Percentiles rank a stretch among this genome's conserved stretches.
Conservation (phyloP, 2,329 filamentous ascomycete species). For the Aspergillus amoenus region DNA sequence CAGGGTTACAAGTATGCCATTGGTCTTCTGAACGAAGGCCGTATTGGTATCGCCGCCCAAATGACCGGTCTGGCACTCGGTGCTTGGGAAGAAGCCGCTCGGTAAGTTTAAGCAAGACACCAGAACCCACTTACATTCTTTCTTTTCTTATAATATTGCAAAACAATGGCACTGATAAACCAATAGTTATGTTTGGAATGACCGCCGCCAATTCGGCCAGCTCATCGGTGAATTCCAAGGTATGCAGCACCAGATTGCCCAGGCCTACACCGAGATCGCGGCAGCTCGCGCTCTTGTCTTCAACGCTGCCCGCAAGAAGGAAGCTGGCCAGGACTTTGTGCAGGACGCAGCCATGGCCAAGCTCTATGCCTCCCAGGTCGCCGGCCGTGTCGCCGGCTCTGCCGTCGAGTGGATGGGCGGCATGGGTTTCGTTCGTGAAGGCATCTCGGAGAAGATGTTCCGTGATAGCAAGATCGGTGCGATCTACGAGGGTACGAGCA, state of each 20-base stretch:
- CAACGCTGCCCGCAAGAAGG: slow-evolving; percentile 97
- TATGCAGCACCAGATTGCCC: slow-evolving; percentile 98
- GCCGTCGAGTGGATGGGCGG: slow-evolving; percentile 99
- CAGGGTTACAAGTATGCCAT: slow-evolving; percentile 99
- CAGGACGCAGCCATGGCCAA: slow-evolving; percentile 98
- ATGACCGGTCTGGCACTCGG: slow-evolving; percentile 97
- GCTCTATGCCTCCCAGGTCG: slow-evolving; percentile 89
- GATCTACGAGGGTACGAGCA: slow-evolving; percentile 83
- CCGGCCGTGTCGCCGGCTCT: slow-evolving; percentile 76
- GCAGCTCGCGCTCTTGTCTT: slow-evolving; percentile 90
- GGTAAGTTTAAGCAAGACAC: slow-evolving; percentile 44
- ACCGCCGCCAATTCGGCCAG: slow-evolving; percentile 93
- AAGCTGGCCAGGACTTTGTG: slow-evolving; percentile 93
- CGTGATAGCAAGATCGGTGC: slow-evolving; percentile 97
- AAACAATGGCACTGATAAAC: not conserved
- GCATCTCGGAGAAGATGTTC: slow-evolving; percentile 96
- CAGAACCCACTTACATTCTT: too few relatives aligned
- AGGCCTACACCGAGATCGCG: slow-evolving; percentile 89
- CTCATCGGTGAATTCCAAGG: slow-evolving; percentile 96
- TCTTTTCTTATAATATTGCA: not conserved
- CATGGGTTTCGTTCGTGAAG: slow-evolving; percentile 97
- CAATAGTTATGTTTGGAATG: slow-evolving; percentile 87
- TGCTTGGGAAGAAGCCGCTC: slow-evolving; percentile 90
- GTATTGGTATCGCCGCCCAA: slow-evolving; percentile 96
- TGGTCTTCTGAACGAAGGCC: slow-evolving; percentile 86